Evolutionary conservation across 2,329 filamentous ascomycete species (phyloP), one percentile per base, ranked within the genome.

Genomic region (Paradendryphiella salina): DNA sequence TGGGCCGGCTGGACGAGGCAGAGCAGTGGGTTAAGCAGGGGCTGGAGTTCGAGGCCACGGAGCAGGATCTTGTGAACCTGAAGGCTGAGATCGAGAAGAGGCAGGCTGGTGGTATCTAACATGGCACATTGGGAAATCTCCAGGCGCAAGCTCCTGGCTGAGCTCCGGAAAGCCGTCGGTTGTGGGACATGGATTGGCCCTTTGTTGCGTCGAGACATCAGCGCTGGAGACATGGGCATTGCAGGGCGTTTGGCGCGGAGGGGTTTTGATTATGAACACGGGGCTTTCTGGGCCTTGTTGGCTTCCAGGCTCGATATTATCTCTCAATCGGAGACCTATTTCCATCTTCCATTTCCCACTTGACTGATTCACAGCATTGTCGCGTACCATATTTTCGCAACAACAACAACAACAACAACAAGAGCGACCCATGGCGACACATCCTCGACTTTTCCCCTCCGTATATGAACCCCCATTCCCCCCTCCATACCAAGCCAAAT

Each of bases 1-100:
- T 97, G 94, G 88, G 88, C 1, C 76, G 93, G 54, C 76, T 89
- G 66, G 85, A 89, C 47, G 93, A 97, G 82, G 91, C 92, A 1
- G 80, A 80, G 64, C 85, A 86, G 57, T 95, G 91, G 85, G 81
- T 96, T 33, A 82, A 81, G 59, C 81, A 84, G 68, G 91, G 85
- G 0, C 73, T 96, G 50, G 93, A 96, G 78, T 85, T 92, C 71
- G 91, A 96, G 77, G 88, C 87, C 10, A 84, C 69, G 38, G 76
- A 76, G 58, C 63, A 68, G 46, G 75, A 77, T 60, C 56, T 63
- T 61, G 71, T 58, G 70, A 52, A 55, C 29, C 38, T 76, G 63
- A 70, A 64, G 56, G 61, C 59, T 20, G 73, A 82, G 52, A 77
- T 79, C 37, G 77, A 76, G 56, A 79, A 75, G 67, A 78, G 76